These are phyloP conservation scores for Erodium chrysanthum DNA, from an alignment of 441 rosid genomes.

Conservation along the genomic window DNA sequence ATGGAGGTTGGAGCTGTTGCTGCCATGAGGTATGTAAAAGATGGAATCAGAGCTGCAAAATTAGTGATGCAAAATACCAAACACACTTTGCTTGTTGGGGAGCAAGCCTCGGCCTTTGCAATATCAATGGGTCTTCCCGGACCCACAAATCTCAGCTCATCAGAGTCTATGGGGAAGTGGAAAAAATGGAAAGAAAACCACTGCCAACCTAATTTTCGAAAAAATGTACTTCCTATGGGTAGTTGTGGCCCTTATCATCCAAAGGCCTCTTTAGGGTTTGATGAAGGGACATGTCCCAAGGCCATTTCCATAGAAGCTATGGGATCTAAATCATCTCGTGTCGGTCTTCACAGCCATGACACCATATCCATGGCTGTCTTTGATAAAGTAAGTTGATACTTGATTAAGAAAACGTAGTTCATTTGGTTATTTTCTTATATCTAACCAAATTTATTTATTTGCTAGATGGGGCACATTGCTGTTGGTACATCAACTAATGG, in stretches of 20 bases:
- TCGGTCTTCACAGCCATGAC: slow-evolving; percentile 71
- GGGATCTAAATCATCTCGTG: slow-evolving; percentile 35
- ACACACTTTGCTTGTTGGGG: slow-evolving; percentile 81
- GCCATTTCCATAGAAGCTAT: slow-evolving; percentile 25
- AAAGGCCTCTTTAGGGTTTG: slow-evolving; percentile 16
- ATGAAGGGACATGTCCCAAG: slow-evolving; percentile 19
- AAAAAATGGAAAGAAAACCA: slow-evolving; percentile 53
- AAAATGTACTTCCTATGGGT: slow-evolving; percentile 47
- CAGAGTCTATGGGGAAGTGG: slow-evolving; percentile 70
- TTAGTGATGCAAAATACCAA: slow-evolving; percentile 65
- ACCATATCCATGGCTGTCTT: slow-evolving; percentile 87
- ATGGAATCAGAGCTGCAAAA: slow-evolving; percentile 77
- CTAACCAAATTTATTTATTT: slow-evolving; percentile 15
- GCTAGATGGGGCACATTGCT: slow-evolving; percentile 72
- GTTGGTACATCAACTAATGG: slow-evolving; percentile 97
- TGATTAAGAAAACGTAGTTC: neutral
- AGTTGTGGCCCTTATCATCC: slow-evolving; percentile 76
- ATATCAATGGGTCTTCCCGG: slow-evolving; percentile 90
- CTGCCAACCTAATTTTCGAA: slow-evolving; percentile 82
- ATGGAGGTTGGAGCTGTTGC: slow-evolving; percentile 99
- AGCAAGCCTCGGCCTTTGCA: slow-evolving; percentile 71
- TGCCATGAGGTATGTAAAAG: slow-evolving; percentile 85
- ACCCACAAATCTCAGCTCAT: slow-evolving; percentile 69
- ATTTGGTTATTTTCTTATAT: neutral
- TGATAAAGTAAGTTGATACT: slow-evolving; percentile 49